Percentiles rank a stretch among this genome's conserved stretches.
Conservation (phyloP, 257 asterid genomes). For the Rubia yunnanensis region DNA sequence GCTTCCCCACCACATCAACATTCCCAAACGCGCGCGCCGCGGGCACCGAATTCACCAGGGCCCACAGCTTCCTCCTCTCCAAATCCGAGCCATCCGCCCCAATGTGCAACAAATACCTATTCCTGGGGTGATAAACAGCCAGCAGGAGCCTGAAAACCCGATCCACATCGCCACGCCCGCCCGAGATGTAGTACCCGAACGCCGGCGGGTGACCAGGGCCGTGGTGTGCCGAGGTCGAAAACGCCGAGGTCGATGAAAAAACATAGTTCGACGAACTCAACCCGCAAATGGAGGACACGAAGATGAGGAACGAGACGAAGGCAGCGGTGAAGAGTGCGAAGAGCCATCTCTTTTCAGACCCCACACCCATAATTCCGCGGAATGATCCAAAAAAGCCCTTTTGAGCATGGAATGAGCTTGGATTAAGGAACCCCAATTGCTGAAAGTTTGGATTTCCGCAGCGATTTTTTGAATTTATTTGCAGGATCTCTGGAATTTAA, state of each 20-base stretch:
- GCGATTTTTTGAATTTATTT: not conserved
- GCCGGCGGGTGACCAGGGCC: constrained; percentile 82
- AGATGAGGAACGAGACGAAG: constrained; percentile 63
- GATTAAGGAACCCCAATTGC: not conserved
- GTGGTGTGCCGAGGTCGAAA: constrained; percentile 43
- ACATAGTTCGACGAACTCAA: constrained; percentile 67
- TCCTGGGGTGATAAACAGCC: constrained; percentile 96
- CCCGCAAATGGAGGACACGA: constrained; percentile 64
- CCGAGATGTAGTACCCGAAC: constrained; percentile 82
- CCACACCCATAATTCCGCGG: constrained; percentile 22
- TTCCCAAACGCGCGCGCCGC: constrained; percentile 76
- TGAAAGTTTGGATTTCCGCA: constrained; percentile 1
- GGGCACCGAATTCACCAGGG: constrained; percentile 61
- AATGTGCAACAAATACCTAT: constrained; percentile 83
- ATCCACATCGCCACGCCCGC: constrained; percentile 66
- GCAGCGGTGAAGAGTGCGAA: constrained; percentile 86
- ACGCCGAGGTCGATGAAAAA: constrained; percentile 52
- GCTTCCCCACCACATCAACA: constrained; percentile 93
- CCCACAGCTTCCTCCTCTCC: constrained; percentile 66
- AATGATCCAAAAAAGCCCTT: constrained; percentile 7
- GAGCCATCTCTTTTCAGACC: constrained; percentile 93
- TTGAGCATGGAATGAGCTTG: constrained; percentile 18
- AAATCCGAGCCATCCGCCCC: constrained; percentile 59
- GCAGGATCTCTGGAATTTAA: constrained; percentile 2
- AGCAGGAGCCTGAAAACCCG: constrained; percentile 71